Conservation (phyloP, 1,284 basidiomycete species). For the Cutaneotrichosporon mucoides region DNA sequence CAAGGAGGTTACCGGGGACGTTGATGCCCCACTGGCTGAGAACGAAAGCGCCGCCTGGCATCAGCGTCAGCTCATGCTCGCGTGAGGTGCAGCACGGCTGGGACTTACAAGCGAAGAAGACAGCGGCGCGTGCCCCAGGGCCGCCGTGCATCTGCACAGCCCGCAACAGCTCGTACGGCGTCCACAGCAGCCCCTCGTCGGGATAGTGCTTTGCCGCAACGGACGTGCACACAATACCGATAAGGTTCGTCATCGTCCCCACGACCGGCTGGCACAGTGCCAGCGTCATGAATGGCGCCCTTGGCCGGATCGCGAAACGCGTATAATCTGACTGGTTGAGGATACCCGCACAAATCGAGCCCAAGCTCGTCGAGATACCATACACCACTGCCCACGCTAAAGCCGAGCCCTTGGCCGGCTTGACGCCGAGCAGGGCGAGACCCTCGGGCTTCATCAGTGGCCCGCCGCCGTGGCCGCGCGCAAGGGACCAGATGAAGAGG, state of each 20-base stretch:
- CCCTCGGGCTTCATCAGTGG: conserved; percentile 38
- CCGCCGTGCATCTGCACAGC: conserved; percentile 21
- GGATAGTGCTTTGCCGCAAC: conserved; percentile 43
- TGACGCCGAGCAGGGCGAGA: conserved; percentile 24
- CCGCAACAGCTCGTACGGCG: conserved; percentile 44
- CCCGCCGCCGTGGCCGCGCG: conserved; percentile 41
- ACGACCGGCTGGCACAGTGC: conserved; percentile 37
- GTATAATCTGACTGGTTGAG: conserved; percentile 36
- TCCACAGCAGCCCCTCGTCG: conserved; percentile 43
- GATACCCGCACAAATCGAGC: conserved; percentile 33
- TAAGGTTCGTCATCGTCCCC: conserved; percentile 41
- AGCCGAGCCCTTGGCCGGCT: conserved; percentile 26
- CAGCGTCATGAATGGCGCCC: conserved; percentile 28
- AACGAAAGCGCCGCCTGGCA: conserved; percentile 59
- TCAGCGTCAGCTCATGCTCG: neutral
- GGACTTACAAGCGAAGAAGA: conserved; percentile 58
- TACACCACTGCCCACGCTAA: conserved; percentile 48
- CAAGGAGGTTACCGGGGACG: conserved; percentile 64
- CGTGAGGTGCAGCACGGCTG: too few relatives aligned
- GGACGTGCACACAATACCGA: conserved; percentile 49
- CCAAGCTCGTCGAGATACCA: conserved; percentile 29
- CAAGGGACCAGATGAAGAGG: conserved; percentile 46
- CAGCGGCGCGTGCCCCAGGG: conserved; percentile 53
- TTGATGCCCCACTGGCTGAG: conserved; percentile 69
- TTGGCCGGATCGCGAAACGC: conserved; percentile 28